Base-by-base conservation (phyloP, 208 protist genomes). In the Leishmania gerbilli region DNA sequence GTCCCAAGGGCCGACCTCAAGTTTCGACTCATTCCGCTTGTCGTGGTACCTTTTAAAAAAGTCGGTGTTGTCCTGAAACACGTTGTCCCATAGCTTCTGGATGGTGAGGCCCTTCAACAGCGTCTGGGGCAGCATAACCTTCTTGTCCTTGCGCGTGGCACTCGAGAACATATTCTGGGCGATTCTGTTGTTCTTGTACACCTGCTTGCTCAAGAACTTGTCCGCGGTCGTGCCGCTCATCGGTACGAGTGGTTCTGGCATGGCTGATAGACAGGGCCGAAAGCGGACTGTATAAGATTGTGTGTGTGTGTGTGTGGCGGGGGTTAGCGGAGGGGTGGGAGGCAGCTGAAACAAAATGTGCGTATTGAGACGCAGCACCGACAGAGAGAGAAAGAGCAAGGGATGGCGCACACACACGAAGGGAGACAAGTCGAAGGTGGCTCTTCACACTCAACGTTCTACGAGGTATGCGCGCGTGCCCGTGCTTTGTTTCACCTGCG, bases 21-120 rank as follows among this genome's bases (percentile, higher is more conserved):
- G 45, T 62, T 97, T 82, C 24, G 86, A 89, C 80, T 94, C 93
- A 31, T 90, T 92, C 4, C 93, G 90, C 69, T 71, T 84, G 56
- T 91, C 87, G 84, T 97, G 93, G 79, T 95, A 97, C 56, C 83
- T 85, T 71, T 89, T 84, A 6, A 97, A 78, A 72, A 97, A 97
- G 7, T 89, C 87, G 1, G 90, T 89, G 76, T 87, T 84, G 72
- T 95, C 86, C 31, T 91, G 78, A 79, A 94, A 97, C 15, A 93
- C 85, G 71, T 85, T 74, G 31, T 90, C 87, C 92, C 93, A 97
- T 60, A 97, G 78, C 60, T 88, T 89, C 60, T 91, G 83, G 31
- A 97, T 92, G 19, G 92, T 92, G 62, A 95, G 90, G 2, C 92
- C 92, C n/a, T 93, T 91, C 24, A 97, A 62, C 37, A 74, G 62